Evolutionary conservation across 495 filamentous ascomycete species (phyloP), one percentile per base, ranked within the genome.

Genomic region (Bombardia bombarda): DNA sequence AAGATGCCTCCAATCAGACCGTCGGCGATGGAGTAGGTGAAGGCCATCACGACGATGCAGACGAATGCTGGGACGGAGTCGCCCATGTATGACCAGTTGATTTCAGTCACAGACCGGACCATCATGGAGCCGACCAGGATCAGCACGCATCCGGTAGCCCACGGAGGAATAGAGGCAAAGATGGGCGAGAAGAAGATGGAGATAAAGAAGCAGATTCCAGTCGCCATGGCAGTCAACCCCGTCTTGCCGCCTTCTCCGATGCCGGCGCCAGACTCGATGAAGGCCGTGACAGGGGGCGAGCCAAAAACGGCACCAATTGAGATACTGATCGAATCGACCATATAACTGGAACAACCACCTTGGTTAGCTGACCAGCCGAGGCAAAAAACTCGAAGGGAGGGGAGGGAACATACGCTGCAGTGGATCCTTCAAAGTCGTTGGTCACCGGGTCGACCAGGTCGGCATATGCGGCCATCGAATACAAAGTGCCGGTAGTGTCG

Each of bases 141-240:
- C 16, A 90, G 77, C 18, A 86, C 87, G 62, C 80, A 85, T 16
- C 86, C 86, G 3, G 86, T 90, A 1, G 86, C 86, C 84, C 84
- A 90, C 0, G 84, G 76, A 3, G 86, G 86, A 46, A 90, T 90
- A 0, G 80, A 85, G 12, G 86, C 85, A 57, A 90, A 90, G 45
- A 90, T 87, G 1, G 86, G 86, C 0, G 86, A 84, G 59, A 90
- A 90, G 72, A 90, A 90, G 25, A 90, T 76, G 26, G 83, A 73
- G 55, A 90, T 79, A 70, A 90, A 88, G 71, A 90, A 90, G 60
- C 82, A 85, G 38, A 89, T 23, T 21, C 86, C 86, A 0, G 86
- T 81, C 32, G 74, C 63, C 55, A 83, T 80, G n/a, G 86, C 81
- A 1, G 85, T 89, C n/a, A 90, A 65, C 7, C 86, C 86, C 0